These are phyloP conservation scores for Radiomyces spectabilis DNA, from an alignment of 192 early-diverging fungal species.

Conservation along the genomic window DNA sequence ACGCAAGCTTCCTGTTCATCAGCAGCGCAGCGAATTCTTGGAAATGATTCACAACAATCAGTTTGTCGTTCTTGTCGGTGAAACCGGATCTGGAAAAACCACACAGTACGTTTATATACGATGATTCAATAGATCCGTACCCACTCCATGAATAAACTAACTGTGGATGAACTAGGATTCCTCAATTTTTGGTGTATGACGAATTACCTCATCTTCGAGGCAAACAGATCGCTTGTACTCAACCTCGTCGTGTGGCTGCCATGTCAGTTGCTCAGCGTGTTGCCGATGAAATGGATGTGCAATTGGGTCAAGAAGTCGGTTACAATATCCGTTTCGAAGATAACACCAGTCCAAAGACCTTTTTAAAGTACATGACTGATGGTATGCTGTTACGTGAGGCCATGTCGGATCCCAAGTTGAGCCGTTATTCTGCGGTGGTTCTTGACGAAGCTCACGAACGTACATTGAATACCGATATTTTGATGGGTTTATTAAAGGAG, in stretches of 20 bases:
- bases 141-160: no score
- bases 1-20: constrained; percentile 87
- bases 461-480: constrained; percentile 91
- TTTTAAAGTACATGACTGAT: constrained; percentile 97
- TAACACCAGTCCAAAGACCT: constrained; percentile 73
- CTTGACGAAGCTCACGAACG: constrained; percentile 99
- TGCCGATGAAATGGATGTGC: constrained; percentile 92
- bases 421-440: constrained; percentile 90
- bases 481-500: constrained; percentile 97
- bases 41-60: constrained; percentile 91
- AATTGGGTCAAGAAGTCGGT: constrained; percentile 92
- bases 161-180: no score
- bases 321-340: constrained; percentile 99
- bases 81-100: constrained; percentile 97
- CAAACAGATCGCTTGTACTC: constrained; percentile 96
- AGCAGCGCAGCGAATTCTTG: constrained; percentile 87
- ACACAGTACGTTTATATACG: constrained; percentile 94
- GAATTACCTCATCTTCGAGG: constrained; percentile 82
- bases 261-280: constrained; percentile 99
- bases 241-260: constrained; percentile 98
- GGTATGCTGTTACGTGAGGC: constrained; percentile 99
- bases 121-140: no score
- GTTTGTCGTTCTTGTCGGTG: constrained; percentile 91
- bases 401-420: constrained; percentile 86
- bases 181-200: constrained; percentile 91